These are phyloP conservation scores for Magnaporthales sp. DNA, from an alignment of 2,329 filamentous ascomycete genomes.

Conservation along the genomic window DNA sequence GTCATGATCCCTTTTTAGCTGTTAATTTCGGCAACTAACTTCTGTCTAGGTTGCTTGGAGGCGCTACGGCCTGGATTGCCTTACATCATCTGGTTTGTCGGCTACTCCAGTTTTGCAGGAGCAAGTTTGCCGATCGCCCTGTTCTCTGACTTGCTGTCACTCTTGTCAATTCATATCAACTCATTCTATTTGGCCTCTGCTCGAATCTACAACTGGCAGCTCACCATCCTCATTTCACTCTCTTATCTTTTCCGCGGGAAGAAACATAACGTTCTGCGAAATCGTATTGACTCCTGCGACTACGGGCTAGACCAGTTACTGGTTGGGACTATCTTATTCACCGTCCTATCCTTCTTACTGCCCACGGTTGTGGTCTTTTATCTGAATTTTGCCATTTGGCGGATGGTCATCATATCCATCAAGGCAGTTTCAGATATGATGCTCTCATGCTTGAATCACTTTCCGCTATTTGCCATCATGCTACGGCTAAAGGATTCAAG, in stretches of 20 bases:
- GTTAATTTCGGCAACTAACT: neutral
- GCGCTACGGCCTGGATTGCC: slow-evolving; percentile 74
- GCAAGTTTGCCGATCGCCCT: slow-evolving; percentile 95
- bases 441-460: slow-evolving; percentile 92
- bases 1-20: neutral
- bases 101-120: slow-evolving; percentile 88
- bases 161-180: slow-evolving; percentile 92
- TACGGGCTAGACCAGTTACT: slow-evolving; percentile 96
- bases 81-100: slow-evolving; percentile 82
- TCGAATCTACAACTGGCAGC: slow-evolving; percentile 96
- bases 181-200: slow-evolving; percentile 96
- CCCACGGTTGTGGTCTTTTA: slow-evolving; percentile 97
- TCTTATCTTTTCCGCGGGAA: slow-evolving; percentile 98
- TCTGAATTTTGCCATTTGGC: slow-evolving; percentile 84
- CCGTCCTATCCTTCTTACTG: slow-evolving; percentile 85
- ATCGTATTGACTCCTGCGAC: slow-evolving; percentile 97
- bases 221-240: slow-evolving; percentile 92
- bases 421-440: slow-evolving; percentile 89
- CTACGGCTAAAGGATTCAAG: slow-evolving; percentile 85
- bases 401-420: slow-evolving; percentile 89
- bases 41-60: slow-evolving; percentile 58
- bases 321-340: slow-evolving; percentile 93
- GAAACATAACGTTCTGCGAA: slow-evolving; percentile 93
- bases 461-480: slow-evolving; percentile 96
- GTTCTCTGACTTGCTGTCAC: slow-evolving; percentile 85